Base-by-base conservation (phyloP, 805 yeast genomes). In the Zygosaccharomyces bisporus region DNA sequence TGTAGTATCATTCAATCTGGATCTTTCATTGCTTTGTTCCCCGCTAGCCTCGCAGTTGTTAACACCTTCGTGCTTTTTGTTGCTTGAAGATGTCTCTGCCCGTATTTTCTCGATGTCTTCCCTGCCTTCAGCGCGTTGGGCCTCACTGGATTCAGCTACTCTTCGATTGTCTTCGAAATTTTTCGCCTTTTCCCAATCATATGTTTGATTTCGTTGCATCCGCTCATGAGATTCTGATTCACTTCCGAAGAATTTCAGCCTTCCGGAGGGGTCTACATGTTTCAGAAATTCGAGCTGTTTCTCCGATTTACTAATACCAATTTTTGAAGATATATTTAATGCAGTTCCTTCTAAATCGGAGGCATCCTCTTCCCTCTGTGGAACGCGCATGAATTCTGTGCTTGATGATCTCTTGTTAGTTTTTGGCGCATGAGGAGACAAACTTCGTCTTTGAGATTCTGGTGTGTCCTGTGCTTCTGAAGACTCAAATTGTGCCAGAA, bases 401-500 rank as follows among this genome's bases (percentile, higher is more conserved):
- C 37, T 29, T 33, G 43, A 30, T 19, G 30, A 24, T 29, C 17
- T 39, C 14, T 34, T 32, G 19, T 25, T 36, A 17, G 13, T 20
- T 13, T 21, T 32, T 19, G n/a, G 37, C 13, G 14, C n/a, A 19
- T n/a, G 23, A 13, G 34, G 36, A 16, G 41, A 29, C 13, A n/a
- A 6, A 7, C 18, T 20, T 8, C 34, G 25, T 29, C 55, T 44
- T 29, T 48, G 48, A 6, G 51, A 50, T 13, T 37, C 36, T 3
- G 58, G 58, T 1, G 58, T 55, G 16, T 55, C 58, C 16, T 45
- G 46, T 14, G 41, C 29, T 14, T 41, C 50, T 3, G 52, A 41
- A 12, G 46, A 36, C 27, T 50, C 41, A 17, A 49, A 46, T 32
- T 45, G 48, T 2, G 36, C 27, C 6, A 52, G 29, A 4, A 52